Evolutionary conservation across 1,139 yeast species (phyloP).

Genomic region (Candida sanyaensis): DNA sequence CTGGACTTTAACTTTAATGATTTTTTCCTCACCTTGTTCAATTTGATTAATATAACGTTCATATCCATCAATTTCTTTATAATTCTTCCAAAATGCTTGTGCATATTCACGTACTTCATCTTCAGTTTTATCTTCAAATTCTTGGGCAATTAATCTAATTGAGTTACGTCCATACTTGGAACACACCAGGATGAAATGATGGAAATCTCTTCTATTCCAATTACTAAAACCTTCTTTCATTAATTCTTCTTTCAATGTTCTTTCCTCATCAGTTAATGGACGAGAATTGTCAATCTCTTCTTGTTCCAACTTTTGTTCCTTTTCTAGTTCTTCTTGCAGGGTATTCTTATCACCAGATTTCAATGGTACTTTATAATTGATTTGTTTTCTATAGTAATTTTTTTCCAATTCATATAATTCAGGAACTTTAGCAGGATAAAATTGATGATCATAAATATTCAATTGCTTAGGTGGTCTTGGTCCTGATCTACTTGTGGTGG

Average conservation of each 20-base stretch:
- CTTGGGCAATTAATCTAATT: slow-evolving; percentile 58
- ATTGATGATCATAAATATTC: slow-evolving; percentile 72
- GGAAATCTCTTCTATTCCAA: slow-evolving; percentile 76
- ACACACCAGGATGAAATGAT: slow-evolving; percentile 60
- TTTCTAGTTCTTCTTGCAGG: slow-evolving; percentile 40
- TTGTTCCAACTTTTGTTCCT: slow-evolving; percentile 60
- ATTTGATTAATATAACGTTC: slow-evolving; percentile 67
- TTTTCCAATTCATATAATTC: slow-evolving; percentile 69
- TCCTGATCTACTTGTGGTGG: slow-evolving; percentile 34
- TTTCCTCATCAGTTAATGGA: slow-evolving; percentile 70
- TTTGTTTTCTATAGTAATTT: slow-evolving; percentile 55
- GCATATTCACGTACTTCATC: slow-evolving; percentile 73
- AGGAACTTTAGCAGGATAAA: slow-evolving; percentile 60
- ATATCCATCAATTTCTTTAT: slow-evolving; percentile 68
- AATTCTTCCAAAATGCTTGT: slow-evolving; percentile 64
- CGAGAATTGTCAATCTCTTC: slow-evolving; percentile 64
- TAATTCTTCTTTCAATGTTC: slow-evolving; percentile 53
- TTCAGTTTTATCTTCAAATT: slow-evolving; percentile 63
- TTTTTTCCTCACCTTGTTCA: slow-evolving; percentile 76
- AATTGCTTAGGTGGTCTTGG: slow-evolving; percentile 71
- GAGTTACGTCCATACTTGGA: slow-evolving; percentile 72
- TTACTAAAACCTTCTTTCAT: slow-evolving; percentile 59
- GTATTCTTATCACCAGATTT: slow-evolving; percentile 44
- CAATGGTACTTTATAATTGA: slow-evolving; percentile 51
- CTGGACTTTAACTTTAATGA: slow-evolving; percentile 57